phyloP scores from a whole-genome alignment of 2,329 filamentous ascomycete genomes.

The Thyridium curvatum region DNA sequence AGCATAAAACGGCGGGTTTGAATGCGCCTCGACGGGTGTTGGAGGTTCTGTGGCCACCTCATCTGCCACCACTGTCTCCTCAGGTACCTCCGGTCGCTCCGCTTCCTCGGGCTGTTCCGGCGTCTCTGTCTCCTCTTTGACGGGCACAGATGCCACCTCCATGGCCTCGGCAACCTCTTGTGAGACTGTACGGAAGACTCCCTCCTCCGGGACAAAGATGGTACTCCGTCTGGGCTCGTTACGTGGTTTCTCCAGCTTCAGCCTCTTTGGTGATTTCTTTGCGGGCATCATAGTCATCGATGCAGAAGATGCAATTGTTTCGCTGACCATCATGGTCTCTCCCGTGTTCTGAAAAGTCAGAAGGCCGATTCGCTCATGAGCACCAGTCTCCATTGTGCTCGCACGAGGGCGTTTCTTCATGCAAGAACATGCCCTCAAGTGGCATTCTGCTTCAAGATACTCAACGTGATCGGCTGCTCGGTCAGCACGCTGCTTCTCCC shows the following conservation, averaged over 20 bases:
- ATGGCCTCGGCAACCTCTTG: slow-evolving; percentile 43
- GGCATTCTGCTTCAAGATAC: slow-evolving; percentile 70
- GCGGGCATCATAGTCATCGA: slow-evolving; percentile 12
- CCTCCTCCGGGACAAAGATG: slow-evolving; percentile 56
- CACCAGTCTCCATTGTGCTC: slow-evolving; percentile 17
- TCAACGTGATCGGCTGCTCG: slow-evolving; percentile 68
- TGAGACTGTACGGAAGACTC: slow-evolving; percentile 55
- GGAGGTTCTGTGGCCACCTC: slow-evolving; percentile 18
- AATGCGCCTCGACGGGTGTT: slow-evolving; percentile 23
- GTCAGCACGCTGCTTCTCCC: slow-evolving; percentile 57
- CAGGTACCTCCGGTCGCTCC: slow-evolving; percentile 4
- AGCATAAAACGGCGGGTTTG: slow-evolving; percentile 37
- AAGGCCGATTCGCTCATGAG: slow-evolving; percentile 27
- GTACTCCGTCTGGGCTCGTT: slow-evolving; percentile 39
- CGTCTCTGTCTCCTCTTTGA: slow-evolving; percentile 17
- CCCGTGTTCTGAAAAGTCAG: slow-evolving; percentile 32
- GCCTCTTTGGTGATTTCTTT: slow-evolving; percentile 22
- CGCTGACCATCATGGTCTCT: slow-evolving; percentile 35
- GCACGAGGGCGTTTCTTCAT: slow-evolving; percentile 31
- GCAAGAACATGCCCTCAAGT: slow-evolving; percentile 60
- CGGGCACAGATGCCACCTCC: slow-evolving; percentile 17
- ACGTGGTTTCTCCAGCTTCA: slow-evolving; percentile 21
- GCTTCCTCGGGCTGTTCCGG: slow-evolving; percentile 8
- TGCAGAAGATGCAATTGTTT: slow-evolving; percentile 8
- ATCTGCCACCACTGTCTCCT: slow-evolving; percentile 6